Percentiles rank a stretch among this genome's conserved stretches.
Evolutionary conservation across 2,329 filamentous ascomycete genomes (phyloP).

Genomic region (Lasiodiplodia gonubiensis): DNA sequence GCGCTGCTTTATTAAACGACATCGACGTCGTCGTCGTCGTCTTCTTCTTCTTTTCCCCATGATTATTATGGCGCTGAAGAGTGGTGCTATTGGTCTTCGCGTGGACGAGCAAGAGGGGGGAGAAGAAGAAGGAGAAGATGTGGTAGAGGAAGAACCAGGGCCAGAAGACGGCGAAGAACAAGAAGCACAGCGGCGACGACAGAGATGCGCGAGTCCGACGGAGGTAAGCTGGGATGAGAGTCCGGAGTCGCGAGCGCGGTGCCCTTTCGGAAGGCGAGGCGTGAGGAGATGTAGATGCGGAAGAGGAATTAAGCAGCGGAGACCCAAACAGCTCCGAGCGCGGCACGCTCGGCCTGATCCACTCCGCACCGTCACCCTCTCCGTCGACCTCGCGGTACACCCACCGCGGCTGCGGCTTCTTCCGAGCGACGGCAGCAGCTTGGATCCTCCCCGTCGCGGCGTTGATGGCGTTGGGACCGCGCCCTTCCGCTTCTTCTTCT

Average conservation of each 20-base stretch:
- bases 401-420: constrained; percentile 6
- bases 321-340: background rate
- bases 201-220: background rate
- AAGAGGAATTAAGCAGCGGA: background rate
- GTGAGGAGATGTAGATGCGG: background rate
- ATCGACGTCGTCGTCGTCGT: no score
- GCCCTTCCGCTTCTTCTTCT: background rate
- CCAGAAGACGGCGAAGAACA: background rate
- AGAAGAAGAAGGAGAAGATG: background rate
- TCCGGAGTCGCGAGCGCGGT: background rate
- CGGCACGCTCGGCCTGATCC: constrained; percentile 16
- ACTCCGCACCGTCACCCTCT: constrained; percentile 15
- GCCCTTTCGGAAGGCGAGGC: background rate
- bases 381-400: background rate
- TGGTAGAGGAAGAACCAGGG: background rate
- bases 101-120: background rate
- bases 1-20: background rate
- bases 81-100: background rate
- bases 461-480: constrained; percentile 1
- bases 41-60: background rate
- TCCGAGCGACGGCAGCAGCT: background rate
- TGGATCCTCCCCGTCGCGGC: background rate
- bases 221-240: background rate
- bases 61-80: background rate
- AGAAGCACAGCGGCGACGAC: background rate